Evolutionary conservation across 306 rosid species (phyloP).

Genomic region (Cyamopsis tetragonoloba): DNA sequence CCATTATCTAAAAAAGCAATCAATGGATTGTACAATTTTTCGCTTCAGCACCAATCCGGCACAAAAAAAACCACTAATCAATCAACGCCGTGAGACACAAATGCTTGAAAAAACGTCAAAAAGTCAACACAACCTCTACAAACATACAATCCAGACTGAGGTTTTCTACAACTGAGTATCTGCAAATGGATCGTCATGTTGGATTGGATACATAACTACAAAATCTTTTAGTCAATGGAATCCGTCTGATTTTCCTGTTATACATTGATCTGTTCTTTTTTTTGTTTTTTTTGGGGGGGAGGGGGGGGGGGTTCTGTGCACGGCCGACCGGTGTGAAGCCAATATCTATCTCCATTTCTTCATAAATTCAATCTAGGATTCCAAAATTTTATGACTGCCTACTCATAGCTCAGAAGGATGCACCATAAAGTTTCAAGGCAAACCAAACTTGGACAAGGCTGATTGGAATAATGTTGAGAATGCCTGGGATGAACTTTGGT

Average conservation of each 20-base stretch:
- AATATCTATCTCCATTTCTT: slow-evolving; percentile 17
- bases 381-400: slow-evolving; percentile 13
- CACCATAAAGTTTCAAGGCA: slow-evolving; percentile 39
- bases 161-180: slow-evolving; percentile 24
- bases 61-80: not conserved
- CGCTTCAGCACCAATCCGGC: slow-evolving; percentile 2
- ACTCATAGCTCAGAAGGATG: slow-evolving; percentile 17
- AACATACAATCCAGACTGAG: slow-evolving; percentile 20
- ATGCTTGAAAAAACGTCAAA: slow-evolving; percentile 12
- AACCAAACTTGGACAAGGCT: slow-evolving; percentile 79
- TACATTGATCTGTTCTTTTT: slow-evolving; percentile 1
- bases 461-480: slow-evolving; percentile 77
- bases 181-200: not conserved
- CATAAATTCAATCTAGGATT: slow-evolving; percentile 26
- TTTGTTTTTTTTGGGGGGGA: not conserved
- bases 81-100: slow-evolving; percentile 15
- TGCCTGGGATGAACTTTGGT: slow-evolving; percentile 66
- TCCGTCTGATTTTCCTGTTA: slow-evolving; percentile 20
- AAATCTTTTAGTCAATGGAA: slow-evolving; percentile 31
- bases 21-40: not conserved
- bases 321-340: not conserved
- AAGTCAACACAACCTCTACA: slow-evolving; percentile 18
- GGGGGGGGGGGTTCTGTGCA: no score
- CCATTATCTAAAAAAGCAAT: not conserved
- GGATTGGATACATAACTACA: slow-evolving; percentile 20